Evolutionary conservation across 2,329 filamentous ascomycete species (phyloP).

Genomic region (Chaetomium olivaceum): DNA sequence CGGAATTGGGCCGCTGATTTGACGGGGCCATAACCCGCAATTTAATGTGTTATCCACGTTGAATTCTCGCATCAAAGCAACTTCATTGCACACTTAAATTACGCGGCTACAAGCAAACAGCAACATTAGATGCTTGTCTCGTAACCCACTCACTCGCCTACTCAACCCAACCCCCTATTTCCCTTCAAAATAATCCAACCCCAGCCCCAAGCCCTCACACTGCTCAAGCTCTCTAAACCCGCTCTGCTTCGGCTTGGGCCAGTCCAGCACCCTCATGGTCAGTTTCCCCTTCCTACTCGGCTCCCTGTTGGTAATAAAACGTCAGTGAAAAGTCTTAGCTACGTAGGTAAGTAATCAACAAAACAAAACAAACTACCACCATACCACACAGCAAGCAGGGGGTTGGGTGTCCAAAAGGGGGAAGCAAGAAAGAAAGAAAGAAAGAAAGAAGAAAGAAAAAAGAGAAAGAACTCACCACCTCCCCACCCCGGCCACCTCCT

Average conservation of each 20-base stretch:
- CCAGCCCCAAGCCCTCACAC: slow-evolving; percentile 50
- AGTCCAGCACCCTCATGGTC: slow-evolving; percentile 50
- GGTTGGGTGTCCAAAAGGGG: too few species aligned
- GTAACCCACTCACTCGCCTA: not conserved
- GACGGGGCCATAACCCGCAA: not conserved
- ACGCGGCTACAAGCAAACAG: not conserved
- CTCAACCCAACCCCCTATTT: not conserved
- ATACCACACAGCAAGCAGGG: not conserved
- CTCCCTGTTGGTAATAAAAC: slow-evolving; percentile 31
- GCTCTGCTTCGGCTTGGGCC: slow-evolving; percentile 39
- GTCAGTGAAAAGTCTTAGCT: not conserved
- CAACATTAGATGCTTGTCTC: not conserved
- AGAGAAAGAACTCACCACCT: slow-evolving; percentile 27
- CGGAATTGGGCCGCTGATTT: not conserved
- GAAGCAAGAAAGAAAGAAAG: not conserved
- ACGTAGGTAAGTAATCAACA: not conserved
- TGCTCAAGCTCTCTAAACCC: slow-evolving; percentile 53
- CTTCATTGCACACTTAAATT: not conserved
- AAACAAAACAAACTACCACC: too few species aligned
- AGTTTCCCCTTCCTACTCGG: slow-evolving; percentile 40
- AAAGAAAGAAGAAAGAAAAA: not conserved
- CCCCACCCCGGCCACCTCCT: slow-evolving; percentile 32
- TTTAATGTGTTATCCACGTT: not conserved
- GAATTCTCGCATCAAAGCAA: not conserved
- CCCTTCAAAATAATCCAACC: slow-evolving; percentile 41